Evolutionary conservation across 2,329 filamentous ascomycete species (phyloP), one percentile per base, ranked within the genome.

Genomic region (Chaetoscypha palmicola): DNA sequence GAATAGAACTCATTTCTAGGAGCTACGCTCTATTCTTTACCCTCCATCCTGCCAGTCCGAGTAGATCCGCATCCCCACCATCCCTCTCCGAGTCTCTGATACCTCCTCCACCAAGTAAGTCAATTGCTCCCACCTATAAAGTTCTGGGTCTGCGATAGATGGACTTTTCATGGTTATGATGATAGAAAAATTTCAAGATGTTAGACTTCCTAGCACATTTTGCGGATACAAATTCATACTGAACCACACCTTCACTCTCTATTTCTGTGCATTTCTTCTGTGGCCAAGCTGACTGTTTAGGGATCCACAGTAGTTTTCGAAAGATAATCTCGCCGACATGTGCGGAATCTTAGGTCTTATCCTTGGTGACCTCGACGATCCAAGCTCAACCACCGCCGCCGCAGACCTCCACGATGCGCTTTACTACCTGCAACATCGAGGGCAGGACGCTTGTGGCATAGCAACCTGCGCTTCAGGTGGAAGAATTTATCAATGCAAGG

Each of bases 361-460:
- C 50, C 69, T 81, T 49, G 77, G 74, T 49, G 72, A 79, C 56
- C 65, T 70, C 49, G 70, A 66, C 38, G 66, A 68, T 40, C 59
- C 68, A 40, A 66, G 66, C 32, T 58, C 62, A 23, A 66, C 67
- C 41, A 67, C 68, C 38, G 81, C 80, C 23, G 76, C 77, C 12
- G 70, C 77, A 48, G 81, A 86, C 53, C 68, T 86, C 32, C 81
- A 86, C 61, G 82, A 86, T 64, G 73, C 76, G 31, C 68, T 86
- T n/a, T 86, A 83, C 64, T 79, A 79, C 56, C 76, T 86, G 8
- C 82, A 83, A 62, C 75, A 71, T 60, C 77, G 86, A 59, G 86
- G 87, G 41, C 88, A 94, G 64, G 89, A 95, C 81, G 89, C 89
- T 38, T 86, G 81, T 43, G 89, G 89, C 51, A 91, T 95, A 55